Base-by-base conservation (phyloP, 768 basidiomycete genomes). In the Boletellus ananas region DNA sequence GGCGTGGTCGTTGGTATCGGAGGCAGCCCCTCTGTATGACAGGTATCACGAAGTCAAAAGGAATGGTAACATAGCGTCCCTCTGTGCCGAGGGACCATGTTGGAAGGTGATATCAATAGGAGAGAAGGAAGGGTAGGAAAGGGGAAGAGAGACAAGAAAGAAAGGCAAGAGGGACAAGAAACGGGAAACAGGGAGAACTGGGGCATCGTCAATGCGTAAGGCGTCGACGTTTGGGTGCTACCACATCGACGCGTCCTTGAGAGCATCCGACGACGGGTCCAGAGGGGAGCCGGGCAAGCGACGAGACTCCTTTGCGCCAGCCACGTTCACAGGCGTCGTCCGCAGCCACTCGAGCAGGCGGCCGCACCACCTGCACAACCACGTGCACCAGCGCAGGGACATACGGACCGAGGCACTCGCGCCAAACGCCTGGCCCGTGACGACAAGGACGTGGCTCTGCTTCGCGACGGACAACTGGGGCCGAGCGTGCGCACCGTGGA, bases 351-450 rank as follows among this genome's bases (percentile, higher is more conserved):
- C 43, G 21, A 52, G 16, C 17, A 56, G 33, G 46, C 17, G 16
- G 35, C 46, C 48, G 45, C 40, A 62, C 53, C 54, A 42, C 47
- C 36, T 50, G n/a, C 20, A 50, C 23, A 61, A 6, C 59, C 58
- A 61, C 25, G 62, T 52, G 56, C 59, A 62, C 62, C 62, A 62
- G 6, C 51, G 46, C 51, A 64, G 4, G 46, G 50, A 55, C 25
- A 62, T n/a, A 36, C 48, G 44, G 34, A 55, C 62, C 14, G 62
- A 55, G 33, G 50, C 62, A n/a, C 54, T 36, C 0, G 59, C 62
- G 4, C 61, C 61, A 16, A 62, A 62, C 18, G 62, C 61, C 56
- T 62, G 62, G n/a, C 50, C 62, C 1, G 53, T 45, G 33, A 62
- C 59, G 50, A 61, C 21, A 45, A 62, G 59, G 59, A 41, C 33